Conservation (phyloP, 179 eudicot species). For the Camellia oleifera region DNA sequence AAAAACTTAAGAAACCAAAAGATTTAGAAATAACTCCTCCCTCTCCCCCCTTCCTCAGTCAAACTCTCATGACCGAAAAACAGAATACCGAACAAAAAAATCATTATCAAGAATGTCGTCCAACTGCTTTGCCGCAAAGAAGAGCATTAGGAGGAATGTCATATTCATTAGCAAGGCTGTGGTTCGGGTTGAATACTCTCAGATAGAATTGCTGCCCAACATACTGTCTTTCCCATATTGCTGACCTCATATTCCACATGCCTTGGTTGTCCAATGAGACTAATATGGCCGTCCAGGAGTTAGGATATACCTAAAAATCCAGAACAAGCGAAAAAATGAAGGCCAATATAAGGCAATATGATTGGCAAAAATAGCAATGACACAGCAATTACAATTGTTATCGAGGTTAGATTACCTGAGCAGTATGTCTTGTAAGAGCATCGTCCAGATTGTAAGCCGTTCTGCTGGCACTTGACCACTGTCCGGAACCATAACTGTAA, state of each 20-base stretch:
- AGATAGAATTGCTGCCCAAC: constrained; percentile 88
- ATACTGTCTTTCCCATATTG: constrained; percentile 80
- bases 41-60: constrained; percentile 25
- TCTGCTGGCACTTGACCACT: constrained; percentile 65
- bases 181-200: constrained; percentile 59
- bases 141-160: constrained; percentile 67
- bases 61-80: constrained; percentile 55
- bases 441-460: constrained; percentile 64
- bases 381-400: not conserved
- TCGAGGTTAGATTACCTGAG: constrained; percentile 47
- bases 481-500: constrained; percentile 67
- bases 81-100: not conserved
- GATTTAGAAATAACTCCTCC: not conserved
- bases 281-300: constrained; percentile 78
- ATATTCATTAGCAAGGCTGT: constrained; percentile 67
- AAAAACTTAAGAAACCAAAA: not conserved
- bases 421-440: constrained; percentile 84
- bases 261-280: constrained; percentile 95
- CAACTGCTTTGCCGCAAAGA: constrained; percentile 78
- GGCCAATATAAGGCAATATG: not conserved
- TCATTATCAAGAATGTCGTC: constrained; percentile 41
- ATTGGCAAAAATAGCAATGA: not conserved
- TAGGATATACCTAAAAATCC: constrained; percentile 67
- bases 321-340: not conserved
- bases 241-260: constrained; percentile 94